Evolutionary conservation across 2,329 filamentous ascomycete species (phyloP).

Genomic region (Fusarium pseudocircinatum): DNA sequence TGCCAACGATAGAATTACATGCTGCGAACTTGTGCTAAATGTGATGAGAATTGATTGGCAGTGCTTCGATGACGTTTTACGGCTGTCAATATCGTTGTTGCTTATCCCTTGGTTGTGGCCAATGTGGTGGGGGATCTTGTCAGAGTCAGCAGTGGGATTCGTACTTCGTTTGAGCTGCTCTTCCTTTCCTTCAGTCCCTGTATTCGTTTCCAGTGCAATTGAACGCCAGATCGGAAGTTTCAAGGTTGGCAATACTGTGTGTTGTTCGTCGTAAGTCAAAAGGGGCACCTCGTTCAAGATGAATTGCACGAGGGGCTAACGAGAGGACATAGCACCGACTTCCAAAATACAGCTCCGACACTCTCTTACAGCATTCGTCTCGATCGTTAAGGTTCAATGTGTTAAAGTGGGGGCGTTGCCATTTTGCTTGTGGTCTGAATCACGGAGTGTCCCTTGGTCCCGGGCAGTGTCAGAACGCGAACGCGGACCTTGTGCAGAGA

Average conservation of each 20-base stretch:
- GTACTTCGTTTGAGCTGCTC: too few relatives aligned
- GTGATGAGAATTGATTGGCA: accelerated
- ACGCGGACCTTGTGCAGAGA: not conserved
- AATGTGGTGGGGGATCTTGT: not conserved
- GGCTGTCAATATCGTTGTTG: accelerated
- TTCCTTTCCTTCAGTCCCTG: accelerated
- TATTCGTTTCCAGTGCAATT: not conserved
- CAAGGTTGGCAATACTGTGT: not conserved
- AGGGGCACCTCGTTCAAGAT: not conserved
- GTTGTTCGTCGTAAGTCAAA: not conserved
- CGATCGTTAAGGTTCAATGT: accelerated
- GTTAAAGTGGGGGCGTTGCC: not conserved
- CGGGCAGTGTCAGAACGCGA: not conserved
- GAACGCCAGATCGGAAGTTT: too few relatives aligned
- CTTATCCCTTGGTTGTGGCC: accelerated
- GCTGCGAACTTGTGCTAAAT: accelerated
- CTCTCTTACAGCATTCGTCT: accelerated
- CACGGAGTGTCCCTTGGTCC: not conserved
- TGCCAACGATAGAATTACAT: accelerated
- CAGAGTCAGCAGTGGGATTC: accelerated
- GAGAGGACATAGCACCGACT: too few relatives aligned
- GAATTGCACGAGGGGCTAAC: accelerated
- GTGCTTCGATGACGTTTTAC: accelerated
- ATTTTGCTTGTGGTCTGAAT: not conserved
- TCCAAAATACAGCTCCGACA: accelerated